Base-by-base conservation (phyloP, 352 stramenopile genomes). In the Pythium graminicola region DNA sequence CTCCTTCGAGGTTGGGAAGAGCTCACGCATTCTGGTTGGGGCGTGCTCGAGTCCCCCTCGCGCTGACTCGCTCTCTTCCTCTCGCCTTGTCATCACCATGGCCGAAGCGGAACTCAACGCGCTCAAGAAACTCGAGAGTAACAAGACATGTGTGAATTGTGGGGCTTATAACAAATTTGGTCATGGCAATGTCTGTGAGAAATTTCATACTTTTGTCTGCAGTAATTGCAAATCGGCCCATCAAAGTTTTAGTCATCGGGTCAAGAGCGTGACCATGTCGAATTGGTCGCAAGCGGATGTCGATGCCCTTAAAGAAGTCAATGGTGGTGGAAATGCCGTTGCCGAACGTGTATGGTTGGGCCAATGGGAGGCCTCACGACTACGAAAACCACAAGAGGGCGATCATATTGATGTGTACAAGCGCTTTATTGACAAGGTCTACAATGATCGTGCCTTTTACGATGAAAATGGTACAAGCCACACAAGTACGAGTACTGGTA, bases 261-360 rank as follows among this genome's bases (percentile, higher is more conserved):
- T 96, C 67, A 98, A 98, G 70, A 92, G 81, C 43, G 75, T 97
- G 17, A 97, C 92, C 48, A 98, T 98, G 93, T 93, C 72, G 46
- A 95, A 86, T 61, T 98, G 93, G 93, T 93, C 76, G 20, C 76
- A 90, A 52, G 76, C 84, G 0, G 92, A 98, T 53, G 93, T 97
- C 14, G 71, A 93, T 17, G 77, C 86, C 32, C 62, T 98, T 24
- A 77, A 85, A 26, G 81, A 94, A 27, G 66, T 78, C 53, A 90
- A 93, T 49, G 75, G 70, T n/a, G 82, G 86, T 49, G 91, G 91
- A 50, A 98, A 98, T 59, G 82, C 89, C 7, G 75, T 72, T 28
- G 84, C 80, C 6, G 66, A 76, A 10, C 70, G 69, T 27, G 89
- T 90, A n/a, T 98, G 92, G 92, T 66, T 97, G 17, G 83, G 69